phyloP scores from a whole-genome alignment of 75 land plant species.

The Ceratopteris richardii region DNA sequence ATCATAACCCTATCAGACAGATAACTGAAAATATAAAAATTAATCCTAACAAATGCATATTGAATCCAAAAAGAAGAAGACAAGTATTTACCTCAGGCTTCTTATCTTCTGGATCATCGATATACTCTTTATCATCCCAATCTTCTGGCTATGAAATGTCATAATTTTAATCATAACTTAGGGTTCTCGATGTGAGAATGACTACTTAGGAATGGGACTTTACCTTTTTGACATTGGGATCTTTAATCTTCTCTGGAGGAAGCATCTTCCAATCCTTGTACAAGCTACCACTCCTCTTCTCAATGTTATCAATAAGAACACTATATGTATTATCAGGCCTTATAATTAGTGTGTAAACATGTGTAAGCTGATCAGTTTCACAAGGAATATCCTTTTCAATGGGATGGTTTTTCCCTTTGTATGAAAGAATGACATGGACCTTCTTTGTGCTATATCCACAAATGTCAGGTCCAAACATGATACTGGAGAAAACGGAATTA shows the following conservation, averaged over 20 bases:
- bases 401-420: constrained; percentile 42
- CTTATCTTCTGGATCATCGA: constrained; percentile 50
- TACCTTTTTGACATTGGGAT: constrained; percentile 1
- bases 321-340: constrained; percentile 47
- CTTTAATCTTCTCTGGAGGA: too few relatives aligned
- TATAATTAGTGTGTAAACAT: constrained; percentile 59
- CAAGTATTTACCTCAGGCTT: constrained; percentile 46
- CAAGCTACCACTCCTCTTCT: constrained; percentile 42
- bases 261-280: too few relatives aligned
- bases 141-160: constrained; percentile 42
- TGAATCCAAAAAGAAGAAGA: neutral
- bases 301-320: constrained; percentile 51
- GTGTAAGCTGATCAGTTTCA: constrained; percentile 60
- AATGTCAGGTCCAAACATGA: constrained; percentile 75
- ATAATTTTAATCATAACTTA: neutral
- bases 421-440: constrained; percentile 45
- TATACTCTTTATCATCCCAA: constrained; percentile 59
- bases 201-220: neutral
- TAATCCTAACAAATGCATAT: neutral
- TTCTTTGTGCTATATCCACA: constrained; percentile 60
- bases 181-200: neutral
- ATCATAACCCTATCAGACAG: constrained; percentile 83
- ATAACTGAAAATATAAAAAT: constrained; percentile 1
- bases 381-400: constrained; percentile 51
- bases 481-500: constrained; percentile 23